Base-by-base conservation (phyloP, 805 yeast species). In the Yamadazyma paraphyllophila region DNA sequence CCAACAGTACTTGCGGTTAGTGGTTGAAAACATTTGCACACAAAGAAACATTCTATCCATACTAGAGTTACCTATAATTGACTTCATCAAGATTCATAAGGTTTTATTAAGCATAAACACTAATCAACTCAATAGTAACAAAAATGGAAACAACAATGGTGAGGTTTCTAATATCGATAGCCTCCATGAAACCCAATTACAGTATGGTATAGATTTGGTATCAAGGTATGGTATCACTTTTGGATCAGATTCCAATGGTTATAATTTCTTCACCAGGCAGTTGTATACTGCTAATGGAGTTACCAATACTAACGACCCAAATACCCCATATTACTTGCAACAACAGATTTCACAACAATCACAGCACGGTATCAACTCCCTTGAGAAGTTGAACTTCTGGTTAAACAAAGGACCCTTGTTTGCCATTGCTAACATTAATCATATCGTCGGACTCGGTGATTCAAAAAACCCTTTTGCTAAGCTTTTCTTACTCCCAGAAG, bases 391-490 rank as follows among this genome's bases (percentile, higher is more conserved):
- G 56, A 82, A 80, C 47, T 85, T 85, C 55, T 87, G 89, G 86
- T 83, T 82, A 57, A 84, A 85, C 55, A 84, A 85, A 58, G 82
- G 88, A 1, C 78, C 90, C 2, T 75, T 82, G 32, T 85, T 87
- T 69, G 92, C 94, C 2, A 71, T 85, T 39, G 81, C 90, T 24
- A 87, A 86, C 56, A 80, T 87, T 43, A 77, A 81, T 55, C 92
- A 86, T 65, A 60, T 86, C 43, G 78, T 84, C 38, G 94, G 94
- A 1, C 83, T 86, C 62, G 95, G 94, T 29, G 85, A 84, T 58
- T 76, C 86, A 4, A 71, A 73, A 37, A 86, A 84, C 57, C 90
- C 92, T 14, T 85, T 86, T 65, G 89, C 92, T 5, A 79, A 82
- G 55, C 59, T 87, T 11, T 87, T 87, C 62, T 82, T 78, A 46